Conservation (phyloP, 441 rosid genomes). For the Pelargonium citronellum region DNA sequence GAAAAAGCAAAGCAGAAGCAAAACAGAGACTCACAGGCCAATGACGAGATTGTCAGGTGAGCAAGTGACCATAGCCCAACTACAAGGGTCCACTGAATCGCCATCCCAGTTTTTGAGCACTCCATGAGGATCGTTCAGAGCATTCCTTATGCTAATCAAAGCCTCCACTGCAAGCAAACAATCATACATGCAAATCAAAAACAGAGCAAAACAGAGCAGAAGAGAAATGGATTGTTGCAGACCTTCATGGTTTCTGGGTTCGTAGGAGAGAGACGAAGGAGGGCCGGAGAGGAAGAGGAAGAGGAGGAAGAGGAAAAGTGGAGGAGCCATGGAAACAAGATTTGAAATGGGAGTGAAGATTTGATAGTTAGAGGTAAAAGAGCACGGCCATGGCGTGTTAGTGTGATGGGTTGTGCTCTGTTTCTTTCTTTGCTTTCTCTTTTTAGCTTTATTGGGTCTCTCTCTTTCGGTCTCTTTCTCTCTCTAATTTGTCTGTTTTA, state of each 20-base stretch:
- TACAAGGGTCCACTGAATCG: slow-evolving; percentile 97
- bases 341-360: neutral
- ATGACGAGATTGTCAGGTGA: slow-evolving; percentile 73
- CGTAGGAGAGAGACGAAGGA: neutral
- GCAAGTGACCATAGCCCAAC: slow-evolving; percentile 98
- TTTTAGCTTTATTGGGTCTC: slow-evolving; percentile 3
- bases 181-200: neutral
- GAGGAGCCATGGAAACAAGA: neutral
- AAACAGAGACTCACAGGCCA: slow-evolving; percentile 62
- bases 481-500: neutral
- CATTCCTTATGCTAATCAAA: slow-evolving; percentile 68
- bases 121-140: slow-evolving; percentile 75
- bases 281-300: neutral
- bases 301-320: neutral
- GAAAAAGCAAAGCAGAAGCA: neutral
- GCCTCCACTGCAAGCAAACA: slow-evolving; percentile 61
- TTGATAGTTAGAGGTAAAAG: neutral
- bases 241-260: neutral
- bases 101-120: slow-evolving; percentile 94
- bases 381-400: neutral
- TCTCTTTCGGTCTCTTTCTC: neutral
- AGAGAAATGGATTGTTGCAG: neutral
- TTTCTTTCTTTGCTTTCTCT: neutral
- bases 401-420: neutral
- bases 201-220: neutral